Evolutionary conservation across 345 rosid species (phyloP), one percentile per base, ranked within the genome.

Genomic region (Laguncularia racemosa): DNA sequence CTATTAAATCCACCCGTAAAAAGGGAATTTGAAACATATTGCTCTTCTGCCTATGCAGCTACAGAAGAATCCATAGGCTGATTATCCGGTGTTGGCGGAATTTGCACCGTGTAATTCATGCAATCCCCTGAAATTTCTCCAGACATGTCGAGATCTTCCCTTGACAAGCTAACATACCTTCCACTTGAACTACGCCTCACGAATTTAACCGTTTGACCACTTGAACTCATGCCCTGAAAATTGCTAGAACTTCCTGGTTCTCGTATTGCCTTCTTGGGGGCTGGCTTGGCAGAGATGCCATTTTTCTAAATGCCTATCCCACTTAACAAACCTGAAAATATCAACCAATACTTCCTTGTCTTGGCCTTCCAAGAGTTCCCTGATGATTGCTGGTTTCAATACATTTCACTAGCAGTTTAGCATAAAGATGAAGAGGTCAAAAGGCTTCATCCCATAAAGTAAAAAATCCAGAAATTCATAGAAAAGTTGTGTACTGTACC

Each of bases 1-100:
- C 86, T 89, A 33, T 89, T 93, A 82, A 93, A 93, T 17, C 99
- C 99, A 1, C 99, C 99, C 0, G 96, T 89, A 56, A 93, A 89
- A 8, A 89, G 68, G 43, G 99, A 89, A 71, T 85, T 89, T 2
- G 99, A 82, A 15, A 93, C 96, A 44, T 86, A 85, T 62, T 93
- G 99, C 52, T 93, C 97, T 69, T 91, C 96, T 0, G 90, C 95
- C 73, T 71, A 66, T 52, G 56, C 68, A 0, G 78, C 74, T n/a
- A 70, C 76, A 2, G 80, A 70, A 0, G 82, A 67, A 26, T 79
- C 89, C 92, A 84, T 86, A 0, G 96, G 99, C 59, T 93, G 96
- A 57, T 93, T 89, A 60, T 93, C 97, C 0, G 99, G 99, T 1
- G 97, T 93, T 0, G 91, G 81, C 12, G 99, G 99, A 52, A 93